Percentiles rank a stretch among this genome's conserved stretches.
Conservation (phyloP, 2,329 filamentous ascomycete species). For the Fusarium sp. region DNA sequence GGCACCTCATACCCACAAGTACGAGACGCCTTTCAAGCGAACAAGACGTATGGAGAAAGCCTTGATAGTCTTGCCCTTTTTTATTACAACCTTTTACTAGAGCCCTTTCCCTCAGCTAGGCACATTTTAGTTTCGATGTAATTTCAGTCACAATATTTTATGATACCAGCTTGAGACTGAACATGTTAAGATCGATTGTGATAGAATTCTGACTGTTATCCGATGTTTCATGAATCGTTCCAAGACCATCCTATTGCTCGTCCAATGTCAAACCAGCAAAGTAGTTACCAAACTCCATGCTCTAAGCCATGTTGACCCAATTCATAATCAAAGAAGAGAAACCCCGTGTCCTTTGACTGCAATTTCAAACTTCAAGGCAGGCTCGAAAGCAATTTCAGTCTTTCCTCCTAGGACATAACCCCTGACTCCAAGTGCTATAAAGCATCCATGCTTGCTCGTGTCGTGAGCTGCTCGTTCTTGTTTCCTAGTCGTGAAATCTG, state of each 20-base stretch:
- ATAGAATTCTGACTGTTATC: not conserved
- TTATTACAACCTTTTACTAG: constrained; percentile 48
- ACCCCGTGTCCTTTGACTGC: constrained; percentile 6
- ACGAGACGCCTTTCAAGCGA: constrained; percentile 38
- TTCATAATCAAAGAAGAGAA: constrained; percentile 2
- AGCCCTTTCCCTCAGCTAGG: constrained; percentile 50
- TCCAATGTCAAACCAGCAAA: constrained; percentile 1
- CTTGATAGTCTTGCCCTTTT: constrained; percentile 54
- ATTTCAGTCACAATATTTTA: constrained; percentile 54
- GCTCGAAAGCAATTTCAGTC: not conserved
- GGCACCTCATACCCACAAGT: constrained; percentile 38
- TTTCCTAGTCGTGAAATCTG: constrained; percentile 97
- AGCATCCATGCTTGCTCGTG: constrained; percentile 80
- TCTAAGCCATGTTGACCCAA: constrained; percentile 23
- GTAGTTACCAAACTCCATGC: constrained; percentile 41
- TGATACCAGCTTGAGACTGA: constrained; percentile 57
- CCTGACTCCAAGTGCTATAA: constrained; percentile 58
- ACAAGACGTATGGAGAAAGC: constrained; percentile 46
- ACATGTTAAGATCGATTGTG: constrained; percentile 17
- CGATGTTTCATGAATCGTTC: not conserved
- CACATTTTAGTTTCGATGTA: constrained; percentile 60
- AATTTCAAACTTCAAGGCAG: not conserved
- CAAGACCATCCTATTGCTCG: constrained; percentile 4
- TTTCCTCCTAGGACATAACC: constrained; percentile 17
- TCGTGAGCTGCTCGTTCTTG: constrained; percentile 94